These are phyloP conservation scores for Starmerella bombi DNA, from an alignment of 805 yeast genomes.

Conservation along the genomic window DNA sequence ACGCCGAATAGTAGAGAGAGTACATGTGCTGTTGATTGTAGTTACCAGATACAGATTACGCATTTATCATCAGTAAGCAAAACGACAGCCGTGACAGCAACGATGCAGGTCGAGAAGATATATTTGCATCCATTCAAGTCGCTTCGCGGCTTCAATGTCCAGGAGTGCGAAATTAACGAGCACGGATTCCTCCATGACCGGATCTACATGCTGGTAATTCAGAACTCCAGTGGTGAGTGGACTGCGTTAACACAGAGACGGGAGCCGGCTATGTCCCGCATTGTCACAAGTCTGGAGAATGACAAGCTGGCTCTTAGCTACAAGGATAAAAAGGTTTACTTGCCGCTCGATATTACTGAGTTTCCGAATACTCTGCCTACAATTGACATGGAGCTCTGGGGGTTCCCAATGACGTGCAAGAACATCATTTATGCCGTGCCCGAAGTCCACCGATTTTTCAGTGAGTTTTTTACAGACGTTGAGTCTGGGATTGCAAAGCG, in stretches of 20 bases:
- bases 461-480: constrained; percentile 6
- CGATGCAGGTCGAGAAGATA: constrained; percentile 16
- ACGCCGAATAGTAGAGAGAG: no score
- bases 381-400: constrained; percentile 23
- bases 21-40: no score
- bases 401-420: constrained; percentile 17
- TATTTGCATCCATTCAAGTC: constrained; percentile 27
- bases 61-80: no score
- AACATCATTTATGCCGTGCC: constrained; percentile 20
- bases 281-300: constrained; percentile 18
- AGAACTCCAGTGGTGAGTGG: constrained; percentile 11
- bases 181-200: constrained; percentile 28
- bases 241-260: constrained; percentile 25
- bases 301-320: constrained; percentile 16
- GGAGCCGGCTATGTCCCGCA: constrained; percentile 21
- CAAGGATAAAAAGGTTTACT: constrained; percentile 7
- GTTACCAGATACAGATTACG: no score
- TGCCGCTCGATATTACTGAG: constrained; percentile 15
- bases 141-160: constrained; percentile 23
- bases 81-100: no score
- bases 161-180: constrained; percentile 20
- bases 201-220: constrained; percentile 23
- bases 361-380: constrained; percentile 7
- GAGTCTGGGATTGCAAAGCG: background rate
- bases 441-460: constrained; percentile 11